These are phyloP conservation scores for Acanthamoeba sp. DNA, from an alignment of 208 protist genomes.

Conservation along the genomic window DNA sequence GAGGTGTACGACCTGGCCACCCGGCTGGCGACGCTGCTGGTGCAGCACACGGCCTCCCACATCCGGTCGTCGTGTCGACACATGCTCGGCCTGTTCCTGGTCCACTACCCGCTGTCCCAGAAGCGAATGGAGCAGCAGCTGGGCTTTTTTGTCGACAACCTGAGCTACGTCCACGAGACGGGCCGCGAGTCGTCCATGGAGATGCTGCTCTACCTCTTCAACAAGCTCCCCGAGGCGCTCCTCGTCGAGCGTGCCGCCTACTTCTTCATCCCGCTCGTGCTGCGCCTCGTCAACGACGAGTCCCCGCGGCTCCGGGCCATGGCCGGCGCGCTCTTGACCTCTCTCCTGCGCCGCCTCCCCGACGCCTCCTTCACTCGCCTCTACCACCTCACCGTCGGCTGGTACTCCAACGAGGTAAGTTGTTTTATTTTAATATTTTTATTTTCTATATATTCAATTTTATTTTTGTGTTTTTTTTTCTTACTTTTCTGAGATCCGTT, in stretches of 20 bases:
- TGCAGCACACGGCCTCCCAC: slow-evolving; percentile 44
- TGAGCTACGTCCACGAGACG: slow-evolving; percentile 63
- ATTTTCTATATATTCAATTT: neutral
- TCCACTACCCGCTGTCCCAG: slow-evolving; percentile 55
- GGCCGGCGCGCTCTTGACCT: slow-evolving; percentile 31
- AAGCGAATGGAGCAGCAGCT: slow-evolving; percentile 67
- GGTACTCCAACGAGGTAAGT: slow-evolving; percentile 54
- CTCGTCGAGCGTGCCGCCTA: slow-evolving; percentile 33
- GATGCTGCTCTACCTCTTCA: slow-evolving; percentile 54
- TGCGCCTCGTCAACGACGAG: slow-evolving; percentile 69
- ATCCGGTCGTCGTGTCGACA: neutral
- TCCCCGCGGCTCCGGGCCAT: slow-evolving; percentile 22
- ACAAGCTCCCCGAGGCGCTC: slow-evolving; percentile 16
- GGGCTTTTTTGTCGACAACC: slow-evolving; percentile 69
- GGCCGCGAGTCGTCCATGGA: slow-evolving; percentile 68
- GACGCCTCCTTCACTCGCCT: neutral
- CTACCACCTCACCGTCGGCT: slow-evolving; percentile 20
- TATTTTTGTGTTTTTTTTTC: neutral
- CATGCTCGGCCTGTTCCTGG: slow-evolving; percentile 47
- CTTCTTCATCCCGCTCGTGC: slow-evolving; percentile 73
- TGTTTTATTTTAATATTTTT: neutral
- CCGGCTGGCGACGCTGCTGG: neutral
- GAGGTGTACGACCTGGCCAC: slow-evolving; percentile 55
- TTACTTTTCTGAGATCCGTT: too few relatives aligned
- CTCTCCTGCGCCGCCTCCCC: slow-evolving; percentile 1